Evolutionary conservation across 2,329 filamentous ascomycete species (phyloP).

Genomic region (Clarireedia hainanense): DNA sequence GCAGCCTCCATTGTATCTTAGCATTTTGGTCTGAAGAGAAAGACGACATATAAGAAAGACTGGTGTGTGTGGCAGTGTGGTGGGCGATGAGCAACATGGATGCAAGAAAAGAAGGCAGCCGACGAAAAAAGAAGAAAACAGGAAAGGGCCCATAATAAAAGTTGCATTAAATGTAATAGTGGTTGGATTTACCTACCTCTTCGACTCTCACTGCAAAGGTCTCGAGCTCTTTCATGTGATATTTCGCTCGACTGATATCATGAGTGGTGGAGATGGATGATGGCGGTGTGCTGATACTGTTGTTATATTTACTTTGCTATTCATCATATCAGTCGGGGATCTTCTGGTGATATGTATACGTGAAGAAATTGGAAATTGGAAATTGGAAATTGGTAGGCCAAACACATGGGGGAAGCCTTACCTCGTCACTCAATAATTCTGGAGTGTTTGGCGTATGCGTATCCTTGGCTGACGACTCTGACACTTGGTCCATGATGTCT

Average conservation of each 20-base stretch:
- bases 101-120: conserved; percentile 3
- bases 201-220: conserved; percentile 12
- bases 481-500: conserved; percentile 6
- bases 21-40: conserved; percentile 3
- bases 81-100: neutral
- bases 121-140: neutral
- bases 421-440: conserved; percentile 8
- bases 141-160: conserved; percentile 2
- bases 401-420: neutral
- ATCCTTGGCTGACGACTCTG: conserved; percentile 4
- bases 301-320: neutral
- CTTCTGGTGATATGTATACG: neutral
- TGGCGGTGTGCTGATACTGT: conserved; percentile 6
- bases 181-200: conserved; percentile 3
- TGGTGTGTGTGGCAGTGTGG: neutral
- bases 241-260: conserved; percentile 13
- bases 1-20: conserved; percentile 16
- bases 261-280: conserved; percentile 11
- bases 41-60: conserved; percentile 1
- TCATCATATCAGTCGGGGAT: neutral
- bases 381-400: neutral
- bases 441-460: conserved; percentile 7
- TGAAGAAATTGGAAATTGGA: neutral
- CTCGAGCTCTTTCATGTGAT: conserved; percentile 13
- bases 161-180: neutral